Base-by-base conservation (phyloP, 805 yeast species). In the Pichia deserticola region DNA sequence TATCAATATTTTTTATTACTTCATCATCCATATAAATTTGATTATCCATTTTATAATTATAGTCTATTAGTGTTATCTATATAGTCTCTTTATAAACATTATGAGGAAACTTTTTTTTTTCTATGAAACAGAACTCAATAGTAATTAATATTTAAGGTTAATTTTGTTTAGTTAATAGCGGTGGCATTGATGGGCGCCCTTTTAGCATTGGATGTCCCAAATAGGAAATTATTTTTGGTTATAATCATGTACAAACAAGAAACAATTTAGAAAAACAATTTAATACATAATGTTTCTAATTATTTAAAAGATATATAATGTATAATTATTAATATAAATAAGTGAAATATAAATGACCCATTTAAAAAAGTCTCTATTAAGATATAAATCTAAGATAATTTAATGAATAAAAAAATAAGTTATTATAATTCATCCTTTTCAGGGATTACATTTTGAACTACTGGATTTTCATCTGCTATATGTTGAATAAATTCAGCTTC, bases 341-440 rank as follows among this genome's bases (percentile, higher is more conserved):
- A 7, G 9, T 30, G 32, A 7, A 7, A 30, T 30, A 30, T 30
- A 7, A 7, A 7, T 30, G 7, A 7, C 9, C 9, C 11, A 13
- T 13, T 38, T 13, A 3, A 38, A 25, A 38, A 38, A 5, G 20
- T 38, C 41, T 38, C 41, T 38, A 38, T 38, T 10, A 38, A 38
- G 41, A 38, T 38, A 38, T 29, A 9, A 38, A 6, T 11, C 12
- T 30, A 30, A 9, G 34, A 10, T 4, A 5, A 28, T 5, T 29
- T 29, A 20, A 7, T 40, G 3, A 11, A 13, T 28, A 27, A 36
- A 42, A 27, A 32, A 15, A 33, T 15, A 13, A 20, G 4, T 7
- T 36, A 25, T 45, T 37, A 49, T 20, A 52, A 36, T 44, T 48
- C 55, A 41, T 47, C 53, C 29, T 44, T 53, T 3, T 27, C 40